These are phyloP conservation scores for Cenchrus fungigraminus DNA, from an alignment of 176 grass and related monocot species.

Conservation along the genomic window DNA sequence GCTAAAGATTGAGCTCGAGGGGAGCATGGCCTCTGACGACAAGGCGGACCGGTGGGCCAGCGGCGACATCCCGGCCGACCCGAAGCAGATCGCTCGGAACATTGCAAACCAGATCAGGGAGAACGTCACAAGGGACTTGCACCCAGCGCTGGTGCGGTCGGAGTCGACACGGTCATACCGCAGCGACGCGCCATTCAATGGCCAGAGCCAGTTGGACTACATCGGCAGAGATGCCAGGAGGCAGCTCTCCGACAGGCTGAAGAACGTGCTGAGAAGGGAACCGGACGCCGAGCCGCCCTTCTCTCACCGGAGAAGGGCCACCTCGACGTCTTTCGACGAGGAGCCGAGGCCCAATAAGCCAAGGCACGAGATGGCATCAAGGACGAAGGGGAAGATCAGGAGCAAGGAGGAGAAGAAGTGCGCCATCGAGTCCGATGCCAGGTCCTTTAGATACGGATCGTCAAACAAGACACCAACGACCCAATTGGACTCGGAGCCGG, in stretches of 20 bases:
- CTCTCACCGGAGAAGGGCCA: conserved; percentile 39
- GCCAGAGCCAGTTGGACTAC: conserved; percentile 56
- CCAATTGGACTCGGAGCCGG: conserved; percentile 24
- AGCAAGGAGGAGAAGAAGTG: conserved; percentile 66
- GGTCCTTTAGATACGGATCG: conserved; percentile 54
- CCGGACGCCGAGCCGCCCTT: conserved; percentile 43
- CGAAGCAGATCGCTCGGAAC: conserved; percentile 71
- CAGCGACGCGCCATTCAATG: conserved; percentile 47
- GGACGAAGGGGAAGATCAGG: conserved; percentile 50
- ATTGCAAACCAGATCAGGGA: conserved; percentile 81
- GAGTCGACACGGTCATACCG: conserved; percentile 70
- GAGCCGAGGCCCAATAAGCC: conserved; percentile 47
- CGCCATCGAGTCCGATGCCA: conserved; percentile 42
- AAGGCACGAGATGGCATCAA: conserved; percentile 31
- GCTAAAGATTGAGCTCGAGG: conserved; percentile 84
- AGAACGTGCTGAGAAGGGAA: conserved; percentile 70
- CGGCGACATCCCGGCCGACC: conserved; percentile 47
- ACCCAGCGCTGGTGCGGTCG: conserved; percentile 55
- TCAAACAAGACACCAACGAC: conserved; percentile 11
- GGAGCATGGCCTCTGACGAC: conserved; percentile 41
- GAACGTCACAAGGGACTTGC: conserved; percentile 64
- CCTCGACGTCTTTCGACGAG: conserved; percentile 44
- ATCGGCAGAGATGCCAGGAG: conserved; percentile 60
- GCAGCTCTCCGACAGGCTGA: conserved; percentile 71
- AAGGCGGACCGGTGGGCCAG: conserved; percentile 39